These are phyloP conservation scores for Pichia ethanolica DNA, from an alignment of 805 yeast genomes.

Conservation along the genomic window DNA sequence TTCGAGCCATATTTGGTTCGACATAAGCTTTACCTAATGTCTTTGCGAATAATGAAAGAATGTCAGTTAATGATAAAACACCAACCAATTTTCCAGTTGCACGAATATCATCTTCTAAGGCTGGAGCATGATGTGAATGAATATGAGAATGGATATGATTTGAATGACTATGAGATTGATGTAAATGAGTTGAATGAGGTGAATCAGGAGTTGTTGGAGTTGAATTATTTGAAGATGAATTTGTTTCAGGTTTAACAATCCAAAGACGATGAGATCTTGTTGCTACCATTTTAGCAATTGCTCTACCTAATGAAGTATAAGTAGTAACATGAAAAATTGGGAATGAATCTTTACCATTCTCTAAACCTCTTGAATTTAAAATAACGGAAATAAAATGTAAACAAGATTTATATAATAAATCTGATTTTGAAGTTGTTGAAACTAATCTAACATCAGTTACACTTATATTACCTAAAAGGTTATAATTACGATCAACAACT, in stretches of 20 bases:
- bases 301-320: conserved; percentile 73
- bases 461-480: conserved; percentile 84
- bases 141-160: conserved; percentile 5
- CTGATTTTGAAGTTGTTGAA: conserved; percentile 80
- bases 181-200: conserved; percentile 3
- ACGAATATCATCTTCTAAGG: conserved; percentile 31
- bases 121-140: conserved; percentile 6
- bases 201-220: conserved; percentile 10
- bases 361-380: conserved; percentile 80
- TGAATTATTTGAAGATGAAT: conserved; percentile 5
- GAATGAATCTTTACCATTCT: conserved; percentile 91
- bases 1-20: conserved; percentile 83
- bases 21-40: conserved; percentile 58
- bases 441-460: conserved; percentile 90
- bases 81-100: conserved; percentile 81
- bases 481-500: conserved; percentile 72
- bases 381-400: conserved; percentile 83
- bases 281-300: conserved; percentile 91
- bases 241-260: conserved; percentile 56
- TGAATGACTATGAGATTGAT: conserved; percentile 3
- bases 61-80: conserved; percentile 87
- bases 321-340: conserved; percentile 92
- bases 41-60: conserved; percentile 72
- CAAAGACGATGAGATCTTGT: conserved; percentile 87
- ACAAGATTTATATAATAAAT: conserved; percentile 73